Percentiles rank a stretch among this genome's conserved stretches.
These are phyloP conservation scores for Toxoplasma gondii DNA, from an alignment of 169 alveolate species.

Conservation along the genomic window DNA sequence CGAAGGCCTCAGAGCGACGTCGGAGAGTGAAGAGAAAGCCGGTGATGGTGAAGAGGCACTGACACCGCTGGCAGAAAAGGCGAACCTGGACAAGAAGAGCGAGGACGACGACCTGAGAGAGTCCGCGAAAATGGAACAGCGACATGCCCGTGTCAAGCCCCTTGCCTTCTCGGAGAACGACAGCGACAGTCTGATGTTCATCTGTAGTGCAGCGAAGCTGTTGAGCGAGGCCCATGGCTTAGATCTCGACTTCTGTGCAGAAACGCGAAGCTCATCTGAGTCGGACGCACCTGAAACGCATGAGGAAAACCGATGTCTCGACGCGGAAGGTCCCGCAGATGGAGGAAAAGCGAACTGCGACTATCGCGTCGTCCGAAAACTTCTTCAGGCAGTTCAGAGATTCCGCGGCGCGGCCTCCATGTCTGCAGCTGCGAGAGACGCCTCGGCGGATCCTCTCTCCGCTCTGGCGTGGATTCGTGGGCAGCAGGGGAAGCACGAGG, in stretches of 20 bases:
- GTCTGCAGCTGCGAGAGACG: not conserved
- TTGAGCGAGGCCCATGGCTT: conserved; percentile 39
- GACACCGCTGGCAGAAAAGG: no score
- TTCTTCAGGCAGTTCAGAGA: not conserved
- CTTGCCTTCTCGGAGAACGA: not conserved
- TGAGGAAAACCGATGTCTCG: not conserved
- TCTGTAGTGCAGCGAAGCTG: conserved; percentile 49
- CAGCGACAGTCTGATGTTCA: conserved; percentile 34
- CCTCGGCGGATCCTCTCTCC: not conserved
- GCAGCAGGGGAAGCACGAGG: not conserved
- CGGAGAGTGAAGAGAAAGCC: not conserved
- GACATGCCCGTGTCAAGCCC: not conserved
- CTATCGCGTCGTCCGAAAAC: not conserved
- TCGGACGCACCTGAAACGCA: not conserved
- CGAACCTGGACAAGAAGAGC: not conserved
- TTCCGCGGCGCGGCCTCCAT: not conserved
- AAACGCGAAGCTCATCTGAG: not conserved
- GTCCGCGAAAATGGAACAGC: not conserved
- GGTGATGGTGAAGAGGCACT: no score
- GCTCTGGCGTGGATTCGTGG: not conserved
- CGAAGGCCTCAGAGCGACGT: not conserved
- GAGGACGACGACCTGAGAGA: not conserved
- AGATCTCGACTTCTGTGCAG: not conserved
- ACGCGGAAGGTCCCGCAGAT: not conserved
- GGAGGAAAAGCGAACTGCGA: not conserved